These are phyloP conservation scores for Fusarium sp. DNA, from an alignment of 2,329 filamentous ascomycete species.

Conservation along the genomic window DNA sequence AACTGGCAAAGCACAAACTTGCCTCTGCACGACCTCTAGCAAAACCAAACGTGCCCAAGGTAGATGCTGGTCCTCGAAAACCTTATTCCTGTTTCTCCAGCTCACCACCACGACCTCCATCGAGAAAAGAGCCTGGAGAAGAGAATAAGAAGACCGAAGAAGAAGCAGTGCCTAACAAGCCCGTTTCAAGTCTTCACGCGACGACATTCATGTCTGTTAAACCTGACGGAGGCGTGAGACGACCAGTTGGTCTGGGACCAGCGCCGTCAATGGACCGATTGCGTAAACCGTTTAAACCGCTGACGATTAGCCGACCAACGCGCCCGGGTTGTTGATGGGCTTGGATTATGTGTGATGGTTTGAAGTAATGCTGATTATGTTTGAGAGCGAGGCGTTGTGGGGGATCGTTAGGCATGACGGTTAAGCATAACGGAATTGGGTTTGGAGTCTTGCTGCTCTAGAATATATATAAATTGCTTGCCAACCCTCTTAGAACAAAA, in stretches of 20 bases:
- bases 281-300: slow-evolving; percentile 66
- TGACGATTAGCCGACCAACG: slow-evolving; percentile 61
- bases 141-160: slow-evolving; percentile 41
- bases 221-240: slow-evolving; percentile 54
- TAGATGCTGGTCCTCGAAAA: slow-evolving; percentile 48
- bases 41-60: slow-evolving; percentile 47
- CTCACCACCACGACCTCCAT: slow-evolving; percentile 57
- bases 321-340: slow-evolving; percentile 36
- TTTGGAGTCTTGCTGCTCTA: neutral
- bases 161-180: slow-evolving; percentile 46
- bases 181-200: slow-evolving; percentile 60
- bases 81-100: slow-evolving; percentile 70
- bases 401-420: slow-evolving; percentile 28
- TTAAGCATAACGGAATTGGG: slow-evolving; percentile 39
- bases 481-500: neutral
- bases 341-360: slow-evolving; percentile 9
- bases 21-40: slow-evolving; percentile 49
- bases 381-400: slow-evolving; percentile 14
- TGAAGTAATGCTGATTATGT: slow-evolving; percentile 2
- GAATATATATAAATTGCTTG: slow-evolving; percentile 17
- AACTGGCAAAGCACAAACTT: slow-evolving; percentile 55
- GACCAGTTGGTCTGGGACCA: slow-evolving; percentile 57
- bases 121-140: slow-evolving; percentile 34
- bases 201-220: slow-evolving; percentile 60
- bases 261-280: slow-evolving; percentile 63